These are phyloP conservation scores for Alternaria dauci DNA, from an alignment of 2,329 filamentous ascomycete species.

Conservation along the genomic window DNA sequence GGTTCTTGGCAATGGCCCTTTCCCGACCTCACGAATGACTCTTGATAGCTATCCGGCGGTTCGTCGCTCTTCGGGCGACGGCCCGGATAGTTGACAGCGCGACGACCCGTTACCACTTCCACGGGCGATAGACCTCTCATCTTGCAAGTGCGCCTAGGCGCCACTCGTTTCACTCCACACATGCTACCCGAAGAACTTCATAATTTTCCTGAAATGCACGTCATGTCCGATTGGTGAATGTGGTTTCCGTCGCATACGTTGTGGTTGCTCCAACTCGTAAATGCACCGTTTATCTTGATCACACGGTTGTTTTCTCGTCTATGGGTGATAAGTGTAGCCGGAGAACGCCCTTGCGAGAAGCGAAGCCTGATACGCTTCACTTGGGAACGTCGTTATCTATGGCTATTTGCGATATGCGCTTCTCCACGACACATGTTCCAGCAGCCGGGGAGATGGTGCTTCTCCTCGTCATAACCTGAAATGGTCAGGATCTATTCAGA, in stretches of 20 bases:
- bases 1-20: conserved; percentile 10
- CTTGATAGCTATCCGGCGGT: conserved; percentile 14
- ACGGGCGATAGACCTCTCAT: background rate
- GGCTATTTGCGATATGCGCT: background rate
- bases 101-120: conserved; percentile 6
- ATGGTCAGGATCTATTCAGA: background rate
- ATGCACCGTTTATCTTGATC: background rate
- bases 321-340: background rate
- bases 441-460: background rate
- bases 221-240: background rate
- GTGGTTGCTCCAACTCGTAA: background rate
- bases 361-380: background rate
- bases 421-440: background rate
- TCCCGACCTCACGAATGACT: conserved; percentile 3
- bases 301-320: background rate
- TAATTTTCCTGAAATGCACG: background rate
- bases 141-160: background rate
- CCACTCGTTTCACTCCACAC: conserved; percentile 1
- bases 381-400: background rate
- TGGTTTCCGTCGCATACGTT: background rate
- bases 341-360: background rate
- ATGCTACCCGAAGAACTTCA: background rate
- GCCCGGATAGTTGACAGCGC: conserved; percentile 17
- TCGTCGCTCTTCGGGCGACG: conserved; percentile 20
- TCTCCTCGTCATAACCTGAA: background rate